Base-by-base conservation (phyloP, 2,329 filamentous ascomycete genomes). In the Gnomoniopsis sp. region DNA sequence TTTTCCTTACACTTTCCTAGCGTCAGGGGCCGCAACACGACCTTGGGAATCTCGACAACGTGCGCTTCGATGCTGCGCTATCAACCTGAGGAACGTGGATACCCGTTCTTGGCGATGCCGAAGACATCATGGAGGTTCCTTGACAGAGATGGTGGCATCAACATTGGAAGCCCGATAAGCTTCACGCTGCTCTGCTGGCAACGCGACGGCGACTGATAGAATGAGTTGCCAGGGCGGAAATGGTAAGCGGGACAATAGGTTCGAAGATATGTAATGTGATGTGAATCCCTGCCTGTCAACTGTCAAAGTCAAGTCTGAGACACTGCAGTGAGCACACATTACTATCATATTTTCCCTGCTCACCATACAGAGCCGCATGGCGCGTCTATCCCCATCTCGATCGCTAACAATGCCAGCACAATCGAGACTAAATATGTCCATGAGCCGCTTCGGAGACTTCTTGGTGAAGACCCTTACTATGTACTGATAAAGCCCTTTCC, bases 261-360 rank as follows among this genome's bases (percentile, higher is more conserved):
- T 14, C 36, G 14, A 14, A 41, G 36, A 41, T 12, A 15, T 15
- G 12, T n/a, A 14, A 14, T 6, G 36, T 50, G 49, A n/a, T 8
- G 38, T 50, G 49, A n/a, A 19, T n/a, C 38, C 26, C 51, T 22
- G 38, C 38, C 51, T 53, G 51, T 41, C 49, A 52, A 53, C 22
- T 43, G 38, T 26, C 22, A 44, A 36, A 34, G 22, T 17, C 3
- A n/a, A 38, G 46, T 46, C 38, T 53, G 38, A 46, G 51, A 47
- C 38, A 34, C 23, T 33, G 22, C n/a, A n/a, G n/a, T n/a, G n/a
- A n/a, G n/a, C n/a, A n/a, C n/a, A n/a, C 19, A 36, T n/a, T 36
- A 17, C 6, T 22, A 14, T n/a, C n/a, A 30, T 19, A n/a, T 19
- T 19, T 19, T 15, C 38, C 36, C 36, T 14, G 26, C 34, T 44